Evolutionary conservation across 805 yeast species (phyloP).

Genomic region (Saturnispora silvae): DNA sequence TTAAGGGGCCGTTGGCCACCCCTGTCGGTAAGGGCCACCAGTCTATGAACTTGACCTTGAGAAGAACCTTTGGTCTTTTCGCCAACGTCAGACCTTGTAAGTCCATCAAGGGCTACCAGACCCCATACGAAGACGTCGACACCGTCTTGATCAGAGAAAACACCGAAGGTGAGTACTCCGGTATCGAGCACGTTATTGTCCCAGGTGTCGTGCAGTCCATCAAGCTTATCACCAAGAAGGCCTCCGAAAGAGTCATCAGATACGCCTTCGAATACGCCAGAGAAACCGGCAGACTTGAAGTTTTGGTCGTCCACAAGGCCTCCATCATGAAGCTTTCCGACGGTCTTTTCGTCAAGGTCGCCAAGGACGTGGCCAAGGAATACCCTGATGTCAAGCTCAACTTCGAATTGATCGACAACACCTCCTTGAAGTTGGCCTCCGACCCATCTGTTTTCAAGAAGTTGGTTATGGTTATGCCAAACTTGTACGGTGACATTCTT

Average conservation of each 20-base stretch:
- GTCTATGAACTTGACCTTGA: constrained; percentile 91
- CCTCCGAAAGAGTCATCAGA: constrained; percentile 92
- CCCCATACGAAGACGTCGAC: constrained; percentile 83
- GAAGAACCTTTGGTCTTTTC: constrained; percentile 91
- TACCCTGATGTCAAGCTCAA: constrained; percentile 82
- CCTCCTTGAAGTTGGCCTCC: constrained; percentile 80
- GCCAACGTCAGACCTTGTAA: constrained; percentile 98
- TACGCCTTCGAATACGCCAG: constrained; percentile 96
- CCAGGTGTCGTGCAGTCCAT: constrained; percentile 98
- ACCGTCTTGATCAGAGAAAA: constrained; percentile 96
- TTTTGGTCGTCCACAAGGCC: constrained; percentile 95
- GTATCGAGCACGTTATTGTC: constrained; percentile 95
- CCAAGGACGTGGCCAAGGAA: constrained; percentile 79
- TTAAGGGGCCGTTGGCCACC: constrained; percentile 97
- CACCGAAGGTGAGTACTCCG: constrained; percentile 99
- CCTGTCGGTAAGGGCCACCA: constrained; percentile 99
- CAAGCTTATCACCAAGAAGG: constrained; percentile 92
- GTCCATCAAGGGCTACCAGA: constrained; percentile 85
- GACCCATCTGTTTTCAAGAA: constrained; percentile 83
- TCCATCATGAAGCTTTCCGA: constrained; percentile 97
- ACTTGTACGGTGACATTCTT: constrained; percentile 98
- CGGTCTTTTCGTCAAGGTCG: constrained; percentile 90
- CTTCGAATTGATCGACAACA: constrained; percentile 89
- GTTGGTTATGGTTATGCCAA: constrained; percentile 94
- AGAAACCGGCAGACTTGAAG: constrained; percentile 76